Evolutionary conservation across 2,329 filamentous ascomycete genomes (phyloP).

Genomic region (Claviceps citrina): DNA sequence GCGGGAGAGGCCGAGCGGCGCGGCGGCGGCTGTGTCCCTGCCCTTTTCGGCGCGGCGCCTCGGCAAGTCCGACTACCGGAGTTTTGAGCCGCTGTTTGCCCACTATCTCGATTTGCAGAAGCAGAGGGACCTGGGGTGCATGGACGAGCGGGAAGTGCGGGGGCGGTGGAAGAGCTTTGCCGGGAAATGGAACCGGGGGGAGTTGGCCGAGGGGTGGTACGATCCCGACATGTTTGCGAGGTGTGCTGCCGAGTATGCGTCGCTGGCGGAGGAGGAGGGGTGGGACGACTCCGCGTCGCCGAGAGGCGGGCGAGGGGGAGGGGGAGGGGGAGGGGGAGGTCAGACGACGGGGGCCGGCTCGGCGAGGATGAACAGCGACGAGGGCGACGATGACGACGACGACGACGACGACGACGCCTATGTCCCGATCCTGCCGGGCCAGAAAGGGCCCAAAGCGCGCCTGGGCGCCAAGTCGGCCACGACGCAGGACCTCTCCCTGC

Average conservation of each 20-base stretch:
- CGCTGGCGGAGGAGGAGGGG: neutral
- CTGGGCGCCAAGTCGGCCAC: conserved; percentile 51
- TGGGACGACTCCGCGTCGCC: neutral
- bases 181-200: conserved; percentile 78
- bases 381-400: conserved; percentile 13
- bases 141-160: conserved; percentile 60
- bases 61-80: conserved; percentile 49
- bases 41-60: conserved; percentile 53
- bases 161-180: conserved; percentile 92
- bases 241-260: conserved; percentile 16
- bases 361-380: conserved; percentile 4
- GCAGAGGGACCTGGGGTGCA: conserved; percentile 47
- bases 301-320: conserved; percentile 6
- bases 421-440: conserved; percentile 22
- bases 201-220: conserved; percentile 86
- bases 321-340: conserved; percentile 7
- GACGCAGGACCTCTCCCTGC: conserved; percentile 55
- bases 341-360: neutral
- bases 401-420: conserved; percentile 42
- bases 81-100: conserved; percentile 58
- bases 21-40: conserved; percentile 22
- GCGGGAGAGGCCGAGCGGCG: neutral
- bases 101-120: conserved; percentile 86
- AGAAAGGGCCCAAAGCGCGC: conserved; percentile 8
- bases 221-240: conserved; percentile 53